Evolutionary conservation across 495 filamentous ascomycete species (phyloP), one percentile per base, ranked within the genome.

Genomic region (Aspergillus campestris): DNA sequence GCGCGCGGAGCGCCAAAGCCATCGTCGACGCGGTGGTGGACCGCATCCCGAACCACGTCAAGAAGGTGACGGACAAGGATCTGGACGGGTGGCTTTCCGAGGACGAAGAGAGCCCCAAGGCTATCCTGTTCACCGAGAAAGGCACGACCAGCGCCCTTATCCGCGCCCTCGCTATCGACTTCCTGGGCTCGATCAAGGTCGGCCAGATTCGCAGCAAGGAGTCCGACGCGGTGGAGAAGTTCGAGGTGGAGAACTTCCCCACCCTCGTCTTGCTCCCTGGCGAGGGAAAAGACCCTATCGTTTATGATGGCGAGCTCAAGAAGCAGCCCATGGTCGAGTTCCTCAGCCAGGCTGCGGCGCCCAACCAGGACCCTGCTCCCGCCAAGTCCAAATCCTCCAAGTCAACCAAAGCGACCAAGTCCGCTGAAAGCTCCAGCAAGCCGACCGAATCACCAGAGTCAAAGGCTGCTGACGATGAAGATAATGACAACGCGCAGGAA

Each of bases 121-220:
- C 87, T 5, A 81, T 99, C 34, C 71, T 97, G 9, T 97, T 99
- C 67, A 95, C 86, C 2, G 87, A 95, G 47, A 97, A 97, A 66
- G 91, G 90, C 1, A 84, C 83, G 10, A 90, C 85, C 0, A 86
- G 86, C 60, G 74, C 89, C 8, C 68, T 95, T 10, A 73, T 94
- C 44, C 87, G 84, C 64, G 81, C 87, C 29, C 58, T 97, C 18
- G 91, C 94, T 1, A 86, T 95, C 47, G 94, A 97, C 50, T 97
- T 91, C 62, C 69, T 89, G n/a, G 90, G 82, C 28, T 77, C 77
- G 35, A 81, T 96, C 55, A 74, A 74, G 9, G 73, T 99, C 45
- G 89, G 84, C 15, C 91, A 97, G 65, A 80, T 94, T 34, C 77
- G 89, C 36, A 82, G 85, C 63, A 95, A 89, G 64, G 86, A 96